Evolutionary conservation across 352 stramenopile genomes (phyloP).

Genomic region (Pythium plurisporium): DNA sequence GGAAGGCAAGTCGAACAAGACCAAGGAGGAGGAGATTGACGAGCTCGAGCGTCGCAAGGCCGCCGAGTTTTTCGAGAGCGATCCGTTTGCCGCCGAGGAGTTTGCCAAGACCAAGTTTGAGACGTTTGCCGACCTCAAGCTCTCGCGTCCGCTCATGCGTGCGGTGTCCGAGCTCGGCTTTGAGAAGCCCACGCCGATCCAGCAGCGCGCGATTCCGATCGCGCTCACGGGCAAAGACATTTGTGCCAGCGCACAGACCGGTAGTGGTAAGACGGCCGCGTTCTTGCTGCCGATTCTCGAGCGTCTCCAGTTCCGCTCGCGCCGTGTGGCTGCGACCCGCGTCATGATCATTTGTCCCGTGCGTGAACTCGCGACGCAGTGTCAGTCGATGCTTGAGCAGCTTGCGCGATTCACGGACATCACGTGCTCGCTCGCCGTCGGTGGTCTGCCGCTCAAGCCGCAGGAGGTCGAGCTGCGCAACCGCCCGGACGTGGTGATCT

Average conservation of each 20-base stretch:
- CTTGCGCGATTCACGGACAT: conserved; percentile 96
- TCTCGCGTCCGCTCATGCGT: conserved; percentile 96
- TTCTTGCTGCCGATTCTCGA: conserved; percentile 98
- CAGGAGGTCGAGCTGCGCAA: conserved; percentile 96
- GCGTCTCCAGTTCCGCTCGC: conserved; percentile 92
- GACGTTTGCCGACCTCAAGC: conserved; percentile 95
- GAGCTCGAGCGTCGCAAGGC: conserved; percentile 78
- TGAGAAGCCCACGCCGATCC: conserved; percentile 94
- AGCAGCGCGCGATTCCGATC: conserved; percentile 92
- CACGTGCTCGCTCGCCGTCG: conserved; percentile 90
- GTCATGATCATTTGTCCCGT: conserved; percentile 98
- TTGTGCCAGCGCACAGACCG: conserved; percentile 95
- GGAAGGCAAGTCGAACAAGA: conserved; percentile 45
- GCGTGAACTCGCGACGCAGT: conserved; percentile 96
- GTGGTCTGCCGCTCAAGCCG: conserved; percentile 84
- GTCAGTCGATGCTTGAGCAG: conserved; percentile 93
- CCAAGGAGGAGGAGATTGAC: conserved; percentile 60
- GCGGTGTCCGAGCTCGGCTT: conserved; percentile 96
- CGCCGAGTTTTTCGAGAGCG: conserved; percentile 75
- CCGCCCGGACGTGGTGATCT: conserved; percentile 96
- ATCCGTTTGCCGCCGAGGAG: conserved; percentile 72
- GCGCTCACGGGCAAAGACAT: conserved; percentile 96
- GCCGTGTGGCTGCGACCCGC: conserved; percentile 83
- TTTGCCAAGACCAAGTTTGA: conserved; percentile 84
- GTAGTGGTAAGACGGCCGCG: conserved; percentile 97